Evolutionary conservation across 2,329 filamentous ascomycete genomes (phyloP), one percentile per base, ranked within the genome.

Genomic region (Ceratocystis diversiconidia): DNA sequence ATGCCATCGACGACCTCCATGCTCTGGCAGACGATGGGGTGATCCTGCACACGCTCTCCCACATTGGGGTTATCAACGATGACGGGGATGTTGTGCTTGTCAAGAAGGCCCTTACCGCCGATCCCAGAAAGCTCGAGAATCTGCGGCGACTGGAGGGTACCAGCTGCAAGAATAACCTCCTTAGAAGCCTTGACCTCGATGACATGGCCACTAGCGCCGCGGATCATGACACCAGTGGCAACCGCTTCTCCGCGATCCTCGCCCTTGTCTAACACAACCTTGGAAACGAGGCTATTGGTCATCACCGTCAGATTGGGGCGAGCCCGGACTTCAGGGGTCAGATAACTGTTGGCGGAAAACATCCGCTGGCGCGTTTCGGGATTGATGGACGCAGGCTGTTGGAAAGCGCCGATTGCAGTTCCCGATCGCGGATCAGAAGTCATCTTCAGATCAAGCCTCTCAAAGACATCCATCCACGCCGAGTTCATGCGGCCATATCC

Each of bases 1-100:
- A 66, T n/a, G 25, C 73, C 72, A 7, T 76, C 73, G 62, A 73
- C 74, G 50, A 78, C 75, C 48, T 79, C 76, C 70, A 79, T 77
- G 71, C 68, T 71, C 63, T 75, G 78, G 57, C 65, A 68, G 4
- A 69, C 36, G 50, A 69, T 69, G 30, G 67, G 67, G 15, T 80
- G 80, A 70, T 86, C 82, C 70, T 83, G 77, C 30, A 86, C 75
- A 72, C 85, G 84, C 19, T 75, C 78, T 55, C 83, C 83, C 15
- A 86, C 82, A 46, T 81, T 83, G 0, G 81, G 81, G 0, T 82
- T 75, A 65, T 80, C 73, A 32, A 79, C 73, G 1, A 82, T 67
- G 0, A 80, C 69, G 0, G 75, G 71, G 43, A 83, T 82, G 15
- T 76, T 71, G 63, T 78, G 74, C 25, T 73, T 70, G 5, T 75